These are phyloP conservation scores for Sporothrix protearum DNA, from an alignment of 2,329 filamentous ascomycete genomes.

Conservation along the genomic window DNA sequence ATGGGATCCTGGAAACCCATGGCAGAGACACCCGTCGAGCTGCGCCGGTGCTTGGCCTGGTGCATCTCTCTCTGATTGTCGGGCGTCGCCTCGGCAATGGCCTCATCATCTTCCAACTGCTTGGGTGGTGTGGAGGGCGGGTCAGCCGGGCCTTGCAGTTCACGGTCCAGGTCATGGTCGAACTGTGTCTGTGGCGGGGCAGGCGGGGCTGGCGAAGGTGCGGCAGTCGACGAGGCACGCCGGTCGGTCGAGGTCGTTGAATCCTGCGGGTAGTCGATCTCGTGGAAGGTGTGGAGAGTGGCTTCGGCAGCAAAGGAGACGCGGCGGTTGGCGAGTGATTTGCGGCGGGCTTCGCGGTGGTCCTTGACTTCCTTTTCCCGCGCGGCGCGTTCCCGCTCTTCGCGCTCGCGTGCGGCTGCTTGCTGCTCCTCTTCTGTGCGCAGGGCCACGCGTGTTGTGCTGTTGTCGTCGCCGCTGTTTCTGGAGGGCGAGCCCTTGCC, in stretches of 20 bases:
- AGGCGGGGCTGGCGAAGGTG: slow-evolving; percentile 40
- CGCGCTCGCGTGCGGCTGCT: slow-evolving; percentile 64
- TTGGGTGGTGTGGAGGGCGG: slow-evolving; percentile 61
- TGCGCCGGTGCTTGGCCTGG: slow-evolving; percentile 59
- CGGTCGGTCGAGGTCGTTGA: slow-evolving; percentile 77
- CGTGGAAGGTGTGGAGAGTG: slow-evolving; percentile 94
- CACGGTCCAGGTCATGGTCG: not conserved
- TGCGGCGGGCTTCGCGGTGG: slow-evolving; percentile 81
- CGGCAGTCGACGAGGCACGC: slow-evolving; percentile 60
- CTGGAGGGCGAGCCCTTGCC: slow-evolving; percentile 15
- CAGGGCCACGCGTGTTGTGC: slow-evolving; percentile 57
- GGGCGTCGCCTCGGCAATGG: slow-evolving; percentile 51
- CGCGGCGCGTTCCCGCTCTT: slow-evolving; percentile 60
- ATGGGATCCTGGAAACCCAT: slow-evolving; percentile 44
- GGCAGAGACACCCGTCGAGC: slow-evolving; percentile 53
- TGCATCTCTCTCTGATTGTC: slow-evolving; percentile 63
- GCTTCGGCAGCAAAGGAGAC: slow-evolving; percentile 98
- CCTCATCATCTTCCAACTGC: slow-evolving; percentile 55
- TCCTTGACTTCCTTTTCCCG: slow-evolving; percentile 62
- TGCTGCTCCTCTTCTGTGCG: slow-evolving; percentile 69
- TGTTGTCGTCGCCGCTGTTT: slow-evolving; percentile 39
- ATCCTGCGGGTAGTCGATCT: slow-evolving; percentile 83
- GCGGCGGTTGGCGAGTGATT: slow-evolving; percentile 86
- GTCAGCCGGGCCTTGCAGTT: slow-evolving; percentile 59
- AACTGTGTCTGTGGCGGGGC: slow-evolving; percentile 34